Percentiles rank a stretch among this genome's conserved stretches.
Conservation (phyloP, 805 yeast genomes). For the Diddensiella caesifluorescens region DNA sequence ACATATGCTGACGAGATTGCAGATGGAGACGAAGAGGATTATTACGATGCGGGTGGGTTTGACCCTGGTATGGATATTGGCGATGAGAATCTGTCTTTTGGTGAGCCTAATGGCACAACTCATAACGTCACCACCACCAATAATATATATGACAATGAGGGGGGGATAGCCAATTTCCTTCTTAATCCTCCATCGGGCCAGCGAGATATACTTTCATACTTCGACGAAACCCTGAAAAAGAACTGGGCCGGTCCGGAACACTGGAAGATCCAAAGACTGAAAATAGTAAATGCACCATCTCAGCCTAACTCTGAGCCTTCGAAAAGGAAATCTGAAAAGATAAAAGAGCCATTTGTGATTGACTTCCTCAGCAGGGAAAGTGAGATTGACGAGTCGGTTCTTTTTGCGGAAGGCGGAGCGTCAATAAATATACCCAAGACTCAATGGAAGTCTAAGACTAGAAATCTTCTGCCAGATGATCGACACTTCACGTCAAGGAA, state of each 20-base stretch:
- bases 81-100: slow-evolving; percentile 12
- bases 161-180: slow-evolving; percentile 1
- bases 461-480: slow-evolving; percentile 65
- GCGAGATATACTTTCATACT: slow-evolving; percentile 69
- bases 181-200: slow-evolving; percentile 13
- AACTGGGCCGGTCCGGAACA: slow-evolving; percentile 93
- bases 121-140: not conserved
- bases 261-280: slow-evolving; percentile 73
- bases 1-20: slow-evolving; percentile 9
- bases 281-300: slow-evolving; percentile 22
- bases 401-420: slow-evolving; percentile 39
- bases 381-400: slow-evolving; percentile 35
- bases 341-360: slow-evolving; percentile 36
- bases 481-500: slow-evolving; percentile 63
- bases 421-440: slow-evolving; percentile 40
- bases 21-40: slow-evolving; percentile 10
- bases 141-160: not conserved
- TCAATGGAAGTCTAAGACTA: slow-evolving; percentile 38
- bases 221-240: slow-evolving; percentile 61
- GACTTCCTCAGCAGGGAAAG: slow-evolving; percentile 40
- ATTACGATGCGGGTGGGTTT: slow-evolving; percentile 20
- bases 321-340: slow-evolving; percentile 8
- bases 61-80: slow-evolving; percentile 8
- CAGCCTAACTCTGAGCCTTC: not conserved
- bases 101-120: slow-evolving; percentile 1